Evolutionary conservation across 192 early-diverging fungal genomes (phyloP), one percentile per base, ranked within the genome.

Genomic region (Coemansia sp.): DNA sequence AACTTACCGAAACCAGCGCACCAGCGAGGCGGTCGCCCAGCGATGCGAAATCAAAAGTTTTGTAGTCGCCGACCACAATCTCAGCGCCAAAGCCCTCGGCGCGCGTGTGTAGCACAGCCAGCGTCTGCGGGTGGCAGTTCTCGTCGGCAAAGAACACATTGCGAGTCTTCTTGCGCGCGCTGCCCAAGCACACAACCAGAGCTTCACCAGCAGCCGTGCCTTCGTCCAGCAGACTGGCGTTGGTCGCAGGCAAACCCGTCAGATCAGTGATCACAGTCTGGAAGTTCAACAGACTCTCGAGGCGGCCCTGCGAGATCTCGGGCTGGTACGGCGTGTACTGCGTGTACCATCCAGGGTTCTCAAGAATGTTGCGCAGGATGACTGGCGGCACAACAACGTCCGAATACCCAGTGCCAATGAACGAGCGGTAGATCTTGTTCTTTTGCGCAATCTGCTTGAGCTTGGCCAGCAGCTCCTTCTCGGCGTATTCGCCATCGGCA

Each of bases 311-410:
- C 55, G 97, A 88, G 69, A 99, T 99, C 85, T 99, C 97, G 19
- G 97, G 93, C 82, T 99, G 97, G 79, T 99, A 99, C 50, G 97
- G 97, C 39, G 95, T 98, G 82, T 99, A 99, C 89, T 94, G 93
- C 61, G 95, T 97, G 85, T 99, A 99, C 97, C 97, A 99, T 27
- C 92, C 95, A 27, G 97, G 97, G 77, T 97, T 98, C 78, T 99
- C 97, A 82, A 99, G 80, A 56, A 99, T 85, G 73, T 99, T 99
- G 68, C 97, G 88, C 63, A 98, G 76, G 66, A 99, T 96, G 22
- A 99, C 96, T 19, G 91, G 88, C 27, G 97, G 97, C 19, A 94
- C 92, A 48, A 95, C 87, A 18, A 91, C 88, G 62, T 89, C 86
- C 14, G 91, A 90, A 82, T 99, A 99, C 14, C 97, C 97, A 81